These are phyloP conservation scores for Lasiodiplodia citricola DNA, from an alignment of 2,329 filamentous ascomycete species.

Conservation along the genomic window DNA sequence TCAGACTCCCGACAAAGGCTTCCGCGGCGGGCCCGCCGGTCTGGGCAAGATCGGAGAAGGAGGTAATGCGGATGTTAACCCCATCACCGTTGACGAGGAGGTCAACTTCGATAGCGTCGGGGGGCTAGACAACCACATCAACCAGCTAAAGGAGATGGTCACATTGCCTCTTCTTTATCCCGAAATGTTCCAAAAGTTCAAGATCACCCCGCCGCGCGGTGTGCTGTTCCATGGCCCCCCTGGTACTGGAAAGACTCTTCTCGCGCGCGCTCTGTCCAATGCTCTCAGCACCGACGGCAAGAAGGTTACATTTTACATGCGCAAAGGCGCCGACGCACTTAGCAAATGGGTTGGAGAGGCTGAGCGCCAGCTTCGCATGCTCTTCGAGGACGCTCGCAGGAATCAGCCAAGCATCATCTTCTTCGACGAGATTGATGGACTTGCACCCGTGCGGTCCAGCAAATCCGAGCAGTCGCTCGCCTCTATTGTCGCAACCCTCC, in stretches of 20 bases:
- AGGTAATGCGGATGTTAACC: conserved; percentile 92
- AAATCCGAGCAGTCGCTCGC: conserved; percentile 99
- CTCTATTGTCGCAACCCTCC: conserved; percentile 92
- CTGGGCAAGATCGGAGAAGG: conserved; percentile 93
- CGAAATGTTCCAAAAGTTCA: conserved; percentile 88
- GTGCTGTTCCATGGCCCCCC: conserved; percentile 97
- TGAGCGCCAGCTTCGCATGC: conserved; percentile 87
- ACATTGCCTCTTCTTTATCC: conserved; percentile 92
- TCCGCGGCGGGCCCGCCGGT: conserved; percentile 73
- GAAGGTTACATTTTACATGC: conserved; percentile 99
- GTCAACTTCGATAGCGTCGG: conserved; percentile 96
- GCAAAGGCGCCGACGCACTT: conserved; percentile 94
- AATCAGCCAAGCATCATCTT: conserved; percentile 99
- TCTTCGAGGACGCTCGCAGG: conserved; percentile 95
- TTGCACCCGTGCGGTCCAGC: conserved; percentile 93
- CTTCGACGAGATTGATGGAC: conserved; percentile 97
- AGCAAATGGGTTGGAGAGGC: conserved; percentile 99
- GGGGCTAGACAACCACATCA: conserved; percentile 89
- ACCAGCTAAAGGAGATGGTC: conserved; percentile 98
- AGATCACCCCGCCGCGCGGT: conserved; percentile 91
- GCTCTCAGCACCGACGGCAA: conserved; percentile 86
- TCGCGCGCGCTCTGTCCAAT: conserved; percentile 89
- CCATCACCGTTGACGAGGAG: conserved; percentile 87
- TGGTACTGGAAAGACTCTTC: conserved; percentile 96
- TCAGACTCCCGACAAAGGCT: conserved; percentile 61